Evolutionary conservation across 2,329 filamentous ascomycete genomes (phyloP).

Genomic region (Calycina marina): DNA sequence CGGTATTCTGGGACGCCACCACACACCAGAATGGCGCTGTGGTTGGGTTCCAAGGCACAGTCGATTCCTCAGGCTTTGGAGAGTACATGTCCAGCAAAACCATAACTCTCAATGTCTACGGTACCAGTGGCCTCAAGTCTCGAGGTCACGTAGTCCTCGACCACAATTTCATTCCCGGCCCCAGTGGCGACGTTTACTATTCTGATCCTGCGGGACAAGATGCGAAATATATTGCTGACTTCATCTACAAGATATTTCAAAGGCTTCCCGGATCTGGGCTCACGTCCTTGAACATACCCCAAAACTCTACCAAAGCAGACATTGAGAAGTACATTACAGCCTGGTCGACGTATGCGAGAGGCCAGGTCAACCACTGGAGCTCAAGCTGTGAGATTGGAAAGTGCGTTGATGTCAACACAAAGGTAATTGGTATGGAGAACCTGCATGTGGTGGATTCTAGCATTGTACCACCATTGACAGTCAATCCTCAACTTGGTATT

Average conservation of each 20-base stretch:
- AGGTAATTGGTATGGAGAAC: conserved; percentile 33
- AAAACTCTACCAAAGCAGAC: conserved; percentile 30
- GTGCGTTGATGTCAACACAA: conserved; percentile 33
- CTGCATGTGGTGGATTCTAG: conserved; percentile 36
- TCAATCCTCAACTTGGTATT: conserved; percentile 38
- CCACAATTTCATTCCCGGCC: conserved; percentile 28
- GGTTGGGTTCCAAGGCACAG: conserved; percentile 36
- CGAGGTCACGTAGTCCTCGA: conserved; percentile 32
- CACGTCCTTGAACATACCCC: conserved; percentile 33
- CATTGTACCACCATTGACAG: conserved; percentile 34
- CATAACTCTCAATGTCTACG: conserved; percentile 41
- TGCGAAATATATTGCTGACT: conserved; percentile 31
- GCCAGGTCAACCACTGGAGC: conserved; percentile 38
- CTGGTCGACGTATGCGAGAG: conserved; percentile 30
- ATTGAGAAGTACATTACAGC: conserved; percentile 36
- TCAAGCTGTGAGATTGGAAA: conserved; percentile 34
- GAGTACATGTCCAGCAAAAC: conserved; percentile 29
- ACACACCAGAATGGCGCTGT: conserved; percentile 27
- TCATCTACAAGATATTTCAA: conserved; percentile 35
- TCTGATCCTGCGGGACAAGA: conserved; percentile 28
- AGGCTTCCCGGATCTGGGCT: conserved; percentile 28
- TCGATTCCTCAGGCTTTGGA: conserved; percentile 31
- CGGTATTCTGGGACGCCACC: conserved; percentile 36
- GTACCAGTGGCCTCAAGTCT: conserved; percentile 37
- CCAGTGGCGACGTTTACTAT: conserved; percentile 31